Conservation (phyloP, 1,284 basidiomycete species). For the Trametes hirsuta region DNA sequence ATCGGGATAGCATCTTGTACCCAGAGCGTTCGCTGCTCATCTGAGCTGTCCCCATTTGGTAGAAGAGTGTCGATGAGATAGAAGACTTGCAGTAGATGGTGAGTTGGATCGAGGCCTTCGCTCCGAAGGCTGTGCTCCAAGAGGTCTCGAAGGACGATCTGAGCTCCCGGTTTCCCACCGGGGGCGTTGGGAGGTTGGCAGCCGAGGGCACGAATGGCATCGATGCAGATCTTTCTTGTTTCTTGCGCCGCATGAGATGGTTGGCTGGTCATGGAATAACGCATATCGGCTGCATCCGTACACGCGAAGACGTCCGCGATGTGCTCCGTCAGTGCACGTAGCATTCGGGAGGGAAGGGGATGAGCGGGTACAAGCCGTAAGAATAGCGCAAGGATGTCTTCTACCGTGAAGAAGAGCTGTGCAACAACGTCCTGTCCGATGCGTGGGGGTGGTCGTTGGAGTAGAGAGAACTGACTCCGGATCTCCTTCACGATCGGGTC, state of each 20-base stretch:
- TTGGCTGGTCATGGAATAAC: conserved; percentile 44
- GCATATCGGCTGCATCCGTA: conserved; percentile 49
- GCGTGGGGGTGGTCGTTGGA: conserved; percentile 30
- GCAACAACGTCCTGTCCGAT: conserved; percentile 44
- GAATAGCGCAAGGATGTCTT: conserved; percentile 58
- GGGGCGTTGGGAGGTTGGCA: conserved; percentile 38
- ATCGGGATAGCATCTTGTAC: conserved; percentile 57
- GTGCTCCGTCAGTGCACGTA: conserved; percentile 46
- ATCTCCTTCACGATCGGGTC: conserved; percentile 53
- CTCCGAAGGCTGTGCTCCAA: conserved; percentile 49
- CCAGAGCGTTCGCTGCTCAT: conserved; percentile 47
- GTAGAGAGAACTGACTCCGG: conserved; percentile 50
- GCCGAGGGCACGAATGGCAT: conserved; percentile 48
- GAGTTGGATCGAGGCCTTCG: conserved; percentile 53
- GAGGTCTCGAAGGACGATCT: conserved; percentile 55
- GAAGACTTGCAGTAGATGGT: conserved; percentile 58
- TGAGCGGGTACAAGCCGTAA: conserved; percentile 48
- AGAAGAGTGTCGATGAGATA: conserved; percentile 60
- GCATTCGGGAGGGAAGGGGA: conserved; percentile 51
- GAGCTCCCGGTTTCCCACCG: conserved; percentile 43
- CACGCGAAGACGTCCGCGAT: conserved; percentile 60
- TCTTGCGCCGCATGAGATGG: conserved; percentile 46
- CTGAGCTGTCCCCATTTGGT: conserved; percentile 41
- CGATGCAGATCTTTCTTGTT: conserved; percentile 52
- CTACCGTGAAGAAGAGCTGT: conserved; percentile 55